Evolutionary conservation across 192 early-diverging fungal genomes (phyloP).

Genomic region (Coemansia sp.): DNA sequence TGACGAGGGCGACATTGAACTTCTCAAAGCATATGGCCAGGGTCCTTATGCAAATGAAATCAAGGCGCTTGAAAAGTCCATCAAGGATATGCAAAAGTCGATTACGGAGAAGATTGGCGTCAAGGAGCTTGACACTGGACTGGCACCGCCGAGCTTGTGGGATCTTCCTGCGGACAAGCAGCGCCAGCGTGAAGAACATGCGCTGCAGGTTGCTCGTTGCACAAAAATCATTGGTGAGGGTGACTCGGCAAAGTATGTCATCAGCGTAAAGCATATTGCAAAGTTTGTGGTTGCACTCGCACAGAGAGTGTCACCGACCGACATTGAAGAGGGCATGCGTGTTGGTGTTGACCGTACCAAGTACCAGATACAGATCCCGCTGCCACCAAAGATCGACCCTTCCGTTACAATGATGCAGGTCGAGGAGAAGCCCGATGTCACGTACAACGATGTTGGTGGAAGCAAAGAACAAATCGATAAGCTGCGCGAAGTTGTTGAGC

Average conservation of each 20-base stretch:
- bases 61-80: conserved; percentile 89
- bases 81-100: conserved; percentile 96
- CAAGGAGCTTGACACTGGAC: conserved; percentile 97
- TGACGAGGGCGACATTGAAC: conserved; percentile 52
- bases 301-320: conserved; percentile 95
- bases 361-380: conserved; percentile 98
- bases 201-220: conserved; percentile 89
- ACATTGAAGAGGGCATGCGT: conserved; percentile 99
- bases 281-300: conserved; percentile 99
- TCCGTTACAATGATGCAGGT: conserved; percentile 99
- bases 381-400: conserved; percentile 98
- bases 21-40: conserved; percentile 80
- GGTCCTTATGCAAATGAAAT: conserved; percentile 97
- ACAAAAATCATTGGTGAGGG: conserved; percentile 97
- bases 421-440: conserved; percentile 99
- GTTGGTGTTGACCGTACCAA: conserved; percentile 98
- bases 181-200: conserved; percentile 92
- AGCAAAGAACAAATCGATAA: conserved; percentile 99
- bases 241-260: conserved; percentile 94
- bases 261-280: conserved; percentile 98
- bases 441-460: conserved; percentile 98
- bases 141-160: conserved; percentile 97
- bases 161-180: conserved; percentile 99
- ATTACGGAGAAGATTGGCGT: conserved; percentile 99
- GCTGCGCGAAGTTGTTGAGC: conserved; percentile 97